Base-by-base conservation (phyloP, 805 yeast species). In the Saccharomycopsis synnaedendra region DNA sequence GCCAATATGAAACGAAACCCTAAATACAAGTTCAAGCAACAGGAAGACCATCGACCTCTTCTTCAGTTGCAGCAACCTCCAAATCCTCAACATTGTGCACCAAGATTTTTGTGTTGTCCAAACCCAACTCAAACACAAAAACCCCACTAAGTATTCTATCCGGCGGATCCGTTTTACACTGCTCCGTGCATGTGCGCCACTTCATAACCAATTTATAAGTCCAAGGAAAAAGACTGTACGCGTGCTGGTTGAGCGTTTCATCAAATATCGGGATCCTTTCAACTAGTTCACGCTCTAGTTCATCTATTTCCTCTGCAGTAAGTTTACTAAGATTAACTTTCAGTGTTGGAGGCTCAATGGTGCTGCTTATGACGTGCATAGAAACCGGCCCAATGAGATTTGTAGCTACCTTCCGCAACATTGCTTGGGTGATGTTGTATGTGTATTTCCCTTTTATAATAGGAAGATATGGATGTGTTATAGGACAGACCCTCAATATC, bases 31-130 rank as follows among this genome's bases (percentile, higher is more conserved):
- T 19, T 19, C 19, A 19, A 19, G 19, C 19, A 19, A 19, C 19
- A 19, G 19, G 19, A 19, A 19, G 19, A 19, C 19, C 19, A 11
- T 44, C 47, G 4, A 9, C 37, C 8, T 41, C 47, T 10, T 41
- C 40, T 11, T 64, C 64, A 41, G 60, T 69, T 55, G 80, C 84
- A 29, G 76, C 61, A 41, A 80, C 67, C 51, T 80, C 81, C 48
- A 83, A 69, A 55, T 79, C 73, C 55, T 83, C 90, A 33, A 83
- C 69, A 2, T 84, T 78, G 57, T 82, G 85, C 4, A 78, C 85
- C 5, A 68, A 42, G 34, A 83, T 74, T 51, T 67, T 59, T 49
- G 74, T 71, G 57, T 80, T 78, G n/a, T 66, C 64, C 29, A 69
- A 70, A 56, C 71, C 76, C 49, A 83, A 65, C 57, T 82, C 89